phyloP scores from a whole-genome alignment of 352 stramenopile species.

The Pseudoperonospora humuli region DNA sequence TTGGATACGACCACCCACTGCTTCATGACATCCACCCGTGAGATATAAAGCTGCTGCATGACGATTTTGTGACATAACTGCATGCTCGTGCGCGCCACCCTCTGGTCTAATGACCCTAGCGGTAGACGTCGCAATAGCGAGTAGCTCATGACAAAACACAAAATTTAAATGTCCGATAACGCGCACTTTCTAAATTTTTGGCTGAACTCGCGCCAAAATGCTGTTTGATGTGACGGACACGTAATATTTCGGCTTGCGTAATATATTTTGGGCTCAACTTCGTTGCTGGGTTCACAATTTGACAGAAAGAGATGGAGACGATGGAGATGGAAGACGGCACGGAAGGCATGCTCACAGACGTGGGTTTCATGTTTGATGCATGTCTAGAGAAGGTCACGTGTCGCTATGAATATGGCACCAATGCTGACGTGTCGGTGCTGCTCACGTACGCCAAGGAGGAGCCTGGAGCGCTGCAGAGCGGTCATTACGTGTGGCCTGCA shows the following conservation, averaged over 20 bases:
- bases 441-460: conserved; percentile 68
- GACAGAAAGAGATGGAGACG: conserved; percentile 20
- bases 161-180: neutral
- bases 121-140: conserved; percentile 55
- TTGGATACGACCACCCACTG: conserved; percentile 85
- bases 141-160: conserved; percentile 37
- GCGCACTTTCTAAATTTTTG: conserved; percentile 9
- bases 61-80: conserved; percentile 80
- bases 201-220: conserved; percentile 18
- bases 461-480: conserved; percentile 42
- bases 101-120: conserved; percentile 50
- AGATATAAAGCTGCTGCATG: conserved; percentile 85
- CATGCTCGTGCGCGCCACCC: conserved; percentile 64
- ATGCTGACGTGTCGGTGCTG: conserved; percentile 48
- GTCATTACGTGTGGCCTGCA: conserved; percentile 62
- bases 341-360: conserved; percentile 38
- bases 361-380: conserved; percentile 64
- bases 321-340: conserved; percentile 29
- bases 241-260: too few species aligned
- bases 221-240: too few species aligned
- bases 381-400: conserved; percentile 59
- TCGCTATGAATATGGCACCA: conserved; percentile 46
- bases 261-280: too few species aligned
- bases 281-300: too few species aligned
- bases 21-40: conserved; percentile 50